Evolutionary conservation across 192 early-diverging fungal genomes (phyloP).

Genomic region (Backusella circina): DNA sequence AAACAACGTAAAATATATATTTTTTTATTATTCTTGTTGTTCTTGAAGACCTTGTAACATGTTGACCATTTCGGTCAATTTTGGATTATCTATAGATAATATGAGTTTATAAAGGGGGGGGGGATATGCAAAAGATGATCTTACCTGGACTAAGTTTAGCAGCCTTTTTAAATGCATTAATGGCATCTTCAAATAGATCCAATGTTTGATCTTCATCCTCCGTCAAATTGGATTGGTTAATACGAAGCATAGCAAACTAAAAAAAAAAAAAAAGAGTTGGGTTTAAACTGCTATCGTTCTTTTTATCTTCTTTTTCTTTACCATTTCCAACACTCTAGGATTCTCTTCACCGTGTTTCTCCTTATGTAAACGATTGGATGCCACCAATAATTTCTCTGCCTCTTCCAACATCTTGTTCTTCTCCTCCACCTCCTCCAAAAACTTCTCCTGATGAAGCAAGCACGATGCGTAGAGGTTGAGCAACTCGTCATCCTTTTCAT

Average conservation of each 20-base stretch:
- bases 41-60: not conserved
- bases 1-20: not conserved
- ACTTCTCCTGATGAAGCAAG: slow-evolving; percentile 20
- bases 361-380: not conserved
- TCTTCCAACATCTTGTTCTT: not conserved
- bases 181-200: slow-evolving; percentile 25
- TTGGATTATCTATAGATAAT: not conserved
- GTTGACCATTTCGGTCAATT: not conserved
- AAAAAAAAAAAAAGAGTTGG: not conserved
- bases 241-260: slow-evolving; percentile 22
- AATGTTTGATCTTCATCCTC: slow-evolving; percentile 28
- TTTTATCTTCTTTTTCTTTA: not conserved
- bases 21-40: not conserved
- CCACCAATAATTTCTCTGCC: not conserved
- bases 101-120: not conserved
- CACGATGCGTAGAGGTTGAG: slow-evolving; percentile 17
- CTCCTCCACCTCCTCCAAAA: not conserved
- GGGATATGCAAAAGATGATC: not conserved
- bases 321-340: slow-evolving; percentile 15
- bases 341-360: not conserved
- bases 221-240: slow-evolving; percentile 17
- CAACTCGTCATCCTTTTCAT: slow-evolving; percentile 11
- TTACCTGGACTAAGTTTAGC: slow-evolving; percentile 23
- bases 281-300: no score
- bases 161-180: slow-evolving; percentile 25